Evolutionary conservation across 108 stramenopile species (phyloP), one percentile per base, ranked within the genome.

Genomic region (Schizochytrium sp.): DNA sequence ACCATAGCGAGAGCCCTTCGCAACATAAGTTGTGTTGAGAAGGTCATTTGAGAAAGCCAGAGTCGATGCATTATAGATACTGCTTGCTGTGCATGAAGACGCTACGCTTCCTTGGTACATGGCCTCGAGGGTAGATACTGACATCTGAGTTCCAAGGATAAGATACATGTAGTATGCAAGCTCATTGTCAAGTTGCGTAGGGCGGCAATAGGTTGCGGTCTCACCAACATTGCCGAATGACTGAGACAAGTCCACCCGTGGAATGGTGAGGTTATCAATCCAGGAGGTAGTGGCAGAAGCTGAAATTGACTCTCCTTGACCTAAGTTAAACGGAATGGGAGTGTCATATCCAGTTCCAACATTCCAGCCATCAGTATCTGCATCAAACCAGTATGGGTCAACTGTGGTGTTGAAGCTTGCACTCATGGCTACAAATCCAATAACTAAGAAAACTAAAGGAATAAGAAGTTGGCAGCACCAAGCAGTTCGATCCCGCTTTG

Each of bases 401-500:
- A 7, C 42, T 38, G 40, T 44, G 10, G 12, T 12, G 28, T 15
- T 69, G 2, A 69, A 69, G 64, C 10, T 38, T 7, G 64, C 64
- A 38, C 44, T 69, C 64, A 69, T 69, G 64, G 64, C 64, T 44
- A 94, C 13, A 42, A 96, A 89, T 13, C 92, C 94, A 10, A 95
- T 58, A 12, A 94, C 83, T 3, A 95, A 89, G 53, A 95, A 49
- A 28, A 94, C 15, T 7, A 91, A 64, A n/a, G 95, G 95, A 41
- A 94, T 73, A 19, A 93, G 61, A 28, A 95, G 53, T 59, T 93
- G 91, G 88, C 93, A 95, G 87, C 93, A 72, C 13, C 89, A 89
- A 15, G 91, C 90, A 56, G 91, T 88, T 12, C 61, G 17, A 64
- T 92, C 90, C 8, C 92, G 87, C 72, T 89, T 89, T 4, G 59